Base-by-base conservation (phyloP, 192 early-diverging fungal genomes). In the Backusella liffmaniae region DNA sequence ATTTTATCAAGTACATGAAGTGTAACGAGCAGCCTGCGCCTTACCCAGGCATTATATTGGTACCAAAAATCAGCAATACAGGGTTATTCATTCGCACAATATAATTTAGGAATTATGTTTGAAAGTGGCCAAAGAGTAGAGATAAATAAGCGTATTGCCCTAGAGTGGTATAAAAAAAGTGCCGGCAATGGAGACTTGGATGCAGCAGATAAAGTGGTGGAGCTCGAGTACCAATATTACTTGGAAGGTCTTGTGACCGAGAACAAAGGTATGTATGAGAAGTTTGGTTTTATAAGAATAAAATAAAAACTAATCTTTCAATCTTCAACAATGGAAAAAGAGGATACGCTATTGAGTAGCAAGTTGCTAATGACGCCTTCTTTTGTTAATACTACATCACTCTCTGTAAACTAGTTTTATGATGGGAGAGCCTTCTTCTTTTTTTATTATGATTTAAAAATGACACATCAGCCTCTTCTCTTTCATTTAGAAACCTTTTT, bases 91-190 rank as follows among this genome's bases (percentile, higher is more conserved):
- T 84, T 81, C 76, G 85, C 84, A 23, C 80, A 88, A 62, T 95
- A 89, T 73, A 93, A 91, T 23, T 83, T 96, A n/a, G 93, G 91
- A 42, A 91, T 92, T 73, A 95, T 92, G 84, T 89, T 87, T 77
- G 83, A 90, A 35, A 81, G 89, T 76, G 88, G 91, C 34, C 82
- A 84, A 18, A 90, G 91, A 21, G 76, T 86, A 4, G 75, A 76
- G 32, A 82, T 77, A 65, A 83, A 90, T 68, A 72, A 83, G 8
- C 49, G 46, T 32, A 72, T 85, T 67, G 91, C 87, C 6, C 78
- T 87, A 23, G 77, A 79, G 46, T 91, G 87, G 89, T 92, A 91
- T 74, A 23, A 62, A 21, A 62, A 62, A 26, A 13, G 56, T 62
- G 56, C 56, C 6, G 12, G 12, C 26, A 62, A 29, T 29, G 26